Percentiles rank a stretch among this genome's conserved stretches.
These are phyloP conservation scores for Malus sylvestris DNA, from an alignment of 306 rosid genomes.

Conservation along the genomic window DNA sequence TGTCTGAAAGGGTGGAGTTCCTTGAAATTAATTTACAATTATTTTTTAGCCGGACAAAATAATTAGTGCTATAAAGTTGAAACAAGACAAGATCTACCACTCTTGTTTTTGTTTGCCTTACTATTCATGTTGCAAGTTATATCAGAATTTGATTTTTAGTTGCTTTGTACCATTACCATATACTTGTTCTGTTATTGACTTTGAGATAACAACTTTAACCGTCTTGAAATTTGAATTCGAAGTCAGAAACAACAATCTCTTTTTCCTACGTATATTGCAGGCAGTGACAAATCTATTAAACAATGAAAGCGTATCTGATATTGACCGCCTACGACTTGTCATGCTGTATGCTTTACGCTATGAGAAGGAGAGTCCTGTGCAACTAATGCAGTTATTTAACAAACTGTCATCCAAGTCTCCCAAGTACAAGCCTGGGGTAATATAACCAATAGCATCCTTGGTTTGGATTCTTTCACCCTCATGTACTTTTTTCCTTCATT, in stretches of 20 bases:
- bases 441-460: background rate
- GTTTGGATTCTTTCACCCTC: background rate
- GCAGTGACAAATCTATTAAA: constrained; percentile 70
- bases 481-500: background rate
- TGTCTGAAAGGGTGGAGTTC: background rate
- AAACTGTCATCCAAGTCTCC: constrained; percentile 9
- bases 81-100: background rate
- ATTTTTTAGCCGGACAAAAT: background rate
- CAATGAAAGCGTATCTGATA: constrained; percentile 67
- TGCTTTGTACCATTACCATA: too few species aligned
- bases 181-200: background rate
- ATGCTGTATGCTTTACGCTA: constrained; percentile 90
- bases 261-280: constrained; percentile 43
- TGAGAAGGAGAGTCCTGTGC: constrained; percentile 92
- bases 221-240: background rate
- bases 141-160: background rate
- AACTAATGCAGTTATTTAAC: constrained; percentile 35
- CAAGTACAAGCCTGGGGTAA: constrained; percentile 22
- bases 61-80: background rate
- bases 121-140: background rate
- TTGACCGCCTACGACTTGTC: constrained; percentile 71
- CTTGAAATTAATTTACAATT: background rate
- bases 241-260: constrained; percentile 4
- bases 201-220: background rate
- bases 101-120: background rate